Conservation (phyloP, 768 basidiomycete genomes). For the Pholiota conissans region DNA sequence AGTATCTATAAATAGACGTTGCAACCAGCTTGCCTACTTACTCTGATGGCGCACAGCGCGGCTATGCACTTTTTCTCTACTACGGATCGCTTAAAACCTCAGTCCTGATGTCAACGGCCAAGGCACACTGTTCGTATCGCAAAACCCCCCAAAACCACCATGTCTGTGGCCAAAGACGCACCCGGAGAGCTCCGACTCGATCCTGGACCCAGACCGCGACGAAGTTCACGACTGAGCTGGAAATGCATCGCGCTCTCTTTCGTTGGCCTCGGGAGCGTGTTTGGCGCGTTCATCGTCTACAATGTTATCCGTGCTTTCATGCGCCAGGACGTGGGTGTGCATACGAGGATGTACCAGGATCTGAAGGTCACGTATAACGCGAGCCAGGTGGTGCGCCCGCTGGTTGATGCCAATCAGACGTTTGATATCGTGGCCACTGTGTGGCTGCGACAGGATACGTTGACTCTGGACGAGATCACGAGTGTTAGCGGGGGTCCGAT, state of each 20-base stretch:
- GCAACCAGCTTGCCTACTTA: no score
- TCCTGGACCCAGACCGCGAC: neutral
- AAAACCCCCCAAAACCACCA: no score
- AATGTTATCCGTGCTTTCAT: neutral
- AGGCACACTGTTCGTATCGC: no score
- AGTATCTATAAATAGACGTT: no score
- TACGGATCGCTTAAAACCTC: no score
- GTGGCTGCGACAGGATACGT: constrained; percentile 7
- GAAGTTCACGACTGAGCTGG: neutral
- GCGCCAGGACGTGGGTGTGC: neutral
- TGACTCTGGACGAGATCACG: no score
- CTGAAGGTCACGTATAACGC: neutral
- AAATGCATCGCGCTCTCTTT: neutral
- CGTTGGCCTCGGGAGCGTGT: neutral
- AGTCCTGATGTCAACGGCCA: no score
- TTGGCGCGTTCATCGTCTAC: neutral
- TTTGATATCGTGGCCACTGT: constrained; percentile 21
- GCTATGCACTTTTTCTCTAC: no score
- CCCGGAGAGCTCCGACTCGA: neutral
- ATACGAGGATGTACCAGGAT: neutral
- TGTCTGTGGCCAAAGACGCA: no score
- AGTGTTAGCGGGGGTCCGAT: neutral
- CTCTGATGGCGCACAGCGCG: no score
- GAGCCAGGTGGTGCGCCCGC: neutral
- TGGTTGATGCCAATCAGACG: constrained; percentile 14